phyloP scores from a whole-genome alignment of 768 basidiomycete species.

The Russula emetica region DNA sequence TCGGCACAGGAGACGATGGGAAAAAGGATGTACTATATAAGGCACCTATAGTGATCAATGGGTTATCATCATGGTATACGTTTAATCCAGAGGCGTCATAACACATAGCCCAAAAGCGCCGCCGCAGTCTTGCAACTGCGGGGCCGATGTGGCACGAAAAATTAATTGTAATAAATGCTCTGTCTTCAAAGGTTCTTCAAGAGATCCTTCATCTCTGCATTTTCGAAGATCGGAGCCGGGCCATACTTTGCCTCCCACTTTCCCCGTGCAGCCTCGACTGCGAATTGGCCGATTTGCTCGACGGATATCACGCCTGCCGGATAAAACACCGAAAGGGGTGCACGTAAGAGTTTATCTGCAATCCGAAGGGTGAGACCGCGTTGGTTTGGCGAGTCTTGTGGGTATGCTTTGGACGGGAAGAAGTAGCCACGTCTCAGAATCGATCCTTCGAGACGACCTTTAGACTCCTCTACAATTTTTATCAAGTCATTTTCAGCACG shows the following conservation, averaged over 20 bases:
- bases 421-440: slow-evolving; percentile 27
- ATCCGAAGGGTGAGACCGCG: slow-evolving; percentile 12
- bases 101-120: no score
- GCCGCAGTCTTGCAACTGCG: no score
- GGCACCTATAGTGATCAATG: no score
- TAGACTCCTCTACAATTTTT: no score
- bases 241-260: slow-evolving; percentile 17
- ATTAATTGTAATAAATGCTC: neutral
- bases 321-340: slow-evolving; percentile 13
- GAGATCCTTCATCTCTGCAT: no score
- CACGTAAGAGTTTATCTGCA: slow-evolving; percentile 11
- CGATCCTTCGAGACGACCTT: slow-evolving; percentile 12
- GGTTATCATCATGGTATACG: no score
- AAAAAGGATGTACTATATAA: no score
- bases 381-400: slow-evolving; percentile 20
- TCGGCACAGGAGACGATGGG: no score
- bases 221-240: slow-evolving; percentile 12
- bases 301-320: slow-evolving; percentile 12
- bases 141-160: neutral
- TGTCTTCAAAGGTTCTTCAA: neutral
- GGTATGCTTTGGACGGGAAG: slow-evolving; percentile 22
- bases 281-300: slow-evolving; percentile 19
- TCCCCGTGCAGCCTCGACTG: slow-evolving; percentile 24
- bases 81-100: no score
- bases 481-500: no score